Conservation (phyloP, 1,139 yeast species). For the Meyerozyma guilliermondii region DNA sequence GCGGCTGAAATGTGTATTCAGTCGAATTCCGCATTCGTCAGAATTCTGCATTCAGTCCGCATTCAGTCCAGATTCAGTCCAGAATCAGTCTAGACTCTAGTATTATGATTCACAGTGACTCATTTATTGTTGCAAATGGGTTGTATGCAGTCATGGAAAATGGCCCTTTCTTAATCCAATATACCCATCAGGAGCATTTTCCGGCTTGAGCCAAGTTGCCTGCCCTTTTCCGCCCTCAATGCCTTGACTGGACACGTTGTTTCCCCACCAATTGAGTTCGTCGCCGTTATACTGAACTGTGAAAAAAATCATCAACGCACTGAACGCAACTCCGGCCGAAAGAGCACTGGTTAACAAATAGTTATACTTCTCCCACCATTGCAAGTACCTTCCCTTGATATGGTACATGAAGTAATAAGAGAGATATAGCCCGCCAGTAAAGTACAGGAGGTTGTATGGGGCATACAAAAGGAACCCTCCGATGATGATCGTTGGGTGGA, state of each 20-base stretch:
- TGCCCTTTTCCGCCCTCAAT: constrained; percentile 12
- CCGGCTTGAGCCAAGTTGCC: constrained; percentile 28
- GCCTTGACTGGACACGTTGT: constrained; percentile 10
- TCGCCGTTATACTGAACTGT: constrained; percentile 15
- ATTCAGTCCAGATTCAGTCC: too few species aligned
- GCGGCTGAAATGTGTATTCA: too few species aligned
- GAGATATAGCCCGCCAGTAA: constrained; percentile 13
- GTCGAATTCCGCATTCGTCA: too few species aligned
- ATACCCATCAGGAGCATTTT: constrained; percentile 39
- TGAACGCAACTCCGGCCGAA: constrained; percentile 17
- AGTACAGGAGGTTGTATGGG: constrained; percentile 15
- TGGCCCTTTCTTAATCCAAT: constrained; percentile 37
- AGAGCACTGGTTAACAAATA: constrained; percentile 15
- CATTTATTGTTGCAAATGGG: neutral
- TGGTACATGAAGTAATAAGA: constrained; percentile 14
- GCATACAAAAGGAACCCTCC: constrained; percentile 15
- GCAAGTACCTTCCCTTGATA: constrained; percentile 11
- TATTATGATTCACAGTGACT: neutral
- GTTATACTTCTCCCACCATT: constrained; percentile 18
- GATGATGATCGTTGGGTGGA: constrained; percentile 17
- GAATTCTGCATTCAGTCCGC: too few species aligned
- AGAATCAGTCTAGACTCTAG: too few species aligned
- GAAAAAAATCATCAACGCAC: constrained; percentile 15
- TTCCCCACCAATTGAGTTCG: constrained; percentile 17
- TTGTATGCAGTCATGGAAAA: constrained; percentile 22